Percentiles rank a stretch among this genome's conserved stretches.
These are phyloP conservation scores for Porpolomopsis calyptriformis DNA, from an alignment of 768 basidiomycete genomes.

Conservation along the genomic window DNA sequence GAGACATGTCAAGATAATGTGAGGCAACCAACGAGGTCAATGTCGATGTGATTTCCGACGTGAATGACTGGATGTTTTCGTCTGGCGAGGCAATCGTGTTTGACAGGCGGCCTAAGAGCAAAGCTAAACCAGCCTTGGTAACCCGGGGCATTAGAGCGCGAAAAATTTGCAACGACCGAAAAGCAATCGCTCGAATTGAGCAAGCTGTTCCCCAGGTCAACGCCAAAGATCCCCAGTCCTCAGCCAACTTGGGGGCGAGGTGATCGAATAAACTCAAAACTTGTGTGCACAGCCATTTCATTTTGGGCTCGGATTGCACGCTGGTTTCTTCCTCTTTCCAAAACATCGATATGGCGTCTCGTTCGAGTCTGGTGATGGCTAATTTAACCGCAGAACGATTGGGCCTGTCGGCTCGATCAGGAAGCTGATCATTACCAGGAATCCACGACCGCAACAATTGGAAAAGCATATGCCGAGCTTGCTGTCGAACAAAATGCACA, in stretches of 20 bases:
- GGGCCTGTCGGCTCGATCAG: constrained; percentile 43
- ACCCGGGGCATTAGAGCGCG: constrained; percentile 67
- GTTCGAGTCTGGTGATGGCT: constrained; percentile 44
- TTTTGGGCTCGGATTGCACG: constrained; percentile 49
- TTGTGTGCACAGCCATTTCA: constrained; percentile 56
- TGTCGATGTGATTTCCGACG: constrained; percentile 71
- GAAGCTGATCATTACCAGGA: constrained; percentile 64
- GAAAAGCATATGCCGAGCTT: constrained; percentile 72
- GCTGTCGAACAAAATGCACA: constrained; percentile 51
- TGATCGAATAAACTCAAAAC: constrained; percentile 61
- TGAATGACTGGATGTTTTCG: constrained; percentile 70
- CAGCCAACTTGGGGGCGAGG: constrained; percentile 54
- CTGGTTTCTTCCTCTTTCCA: constrained; percentile 66
- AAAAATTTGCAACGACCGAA: constrained; percentile 85
- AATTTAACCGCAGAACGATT: constrained; percentile 39
- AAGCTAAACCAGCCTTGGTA: constrained; percentile 60
- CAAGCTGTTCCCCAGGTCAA: constrained; percentile 81
- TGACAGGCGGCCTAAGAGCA: constrained; percentile 72
- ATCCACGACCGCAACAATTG: constrained; percentile 77
- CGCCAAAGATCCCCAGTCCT: constrained; percentile 72
- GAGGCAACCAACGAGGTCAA: constrained; percentile 51
- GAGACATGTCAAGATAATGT: constrained; percentile 43
- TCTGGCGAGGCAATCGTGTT: constrained; percentile 74
- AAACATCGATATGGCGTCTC: constrained; percentile 43
- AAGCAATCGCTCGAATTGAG: constrained; percentile 75